These are phyloP conservation scores for Diaporthe vaccinii DNA, from an alignment of 2,329 filamentous ascomycete species.

Conservation along the genomic window DNA sequence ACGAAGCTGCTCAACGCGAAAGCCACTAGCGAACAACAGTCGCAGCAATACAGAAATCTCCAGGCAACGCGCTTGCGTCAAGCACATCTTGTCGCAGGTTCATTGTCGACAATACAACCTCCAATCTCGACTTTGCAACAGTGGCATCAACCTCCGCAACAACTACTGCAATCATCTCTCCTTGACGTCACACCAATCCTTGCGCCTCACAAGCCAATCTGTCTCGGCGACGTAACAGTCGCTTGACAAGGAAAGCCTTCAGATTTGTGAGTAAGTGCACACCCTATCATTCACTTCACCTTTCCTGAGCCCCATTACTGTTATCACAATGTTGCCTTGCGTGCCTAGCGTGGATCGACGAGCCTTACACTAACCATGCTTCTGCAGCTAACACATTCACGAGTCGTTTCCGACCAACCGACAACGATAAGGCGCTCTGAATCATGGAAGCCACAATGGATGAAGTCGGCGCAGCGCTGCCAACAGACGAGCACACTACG, in stretches of 20 bases:
- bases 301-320: too few species aligned
- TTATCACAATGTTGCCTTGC: neutral
- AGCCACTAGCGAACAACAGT: neutral
- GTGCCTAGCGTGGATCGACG: neutral
- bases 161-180: neutral
- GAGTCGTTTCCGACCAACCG: too few species aligned
- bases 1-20: neutral
- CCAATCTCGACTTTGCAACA: too few species aligned
- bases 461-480: neutral
- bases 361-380: neutral
- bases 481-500: neutral
- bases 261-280: neutral
- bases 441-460: neutral
- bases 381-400: too few species aligned
- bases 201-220: neutral
- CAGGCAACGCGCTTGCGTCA: neutral
- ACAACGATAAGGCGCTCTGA: rapidly evolving
- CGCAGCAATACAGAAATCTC: neutral
- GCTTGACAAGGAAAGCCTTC: neutral
- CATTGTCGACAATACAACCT: neutral
- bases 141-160: too few species aligned
- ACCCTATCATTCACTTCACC: too few species aligned
- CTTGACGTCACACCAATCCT: neutral
- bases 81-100: neutral
- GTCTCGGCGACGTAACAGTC: neutral